Conservation (phyloP, 768 basidiomycete species). For the Russula compacta region DNA sequence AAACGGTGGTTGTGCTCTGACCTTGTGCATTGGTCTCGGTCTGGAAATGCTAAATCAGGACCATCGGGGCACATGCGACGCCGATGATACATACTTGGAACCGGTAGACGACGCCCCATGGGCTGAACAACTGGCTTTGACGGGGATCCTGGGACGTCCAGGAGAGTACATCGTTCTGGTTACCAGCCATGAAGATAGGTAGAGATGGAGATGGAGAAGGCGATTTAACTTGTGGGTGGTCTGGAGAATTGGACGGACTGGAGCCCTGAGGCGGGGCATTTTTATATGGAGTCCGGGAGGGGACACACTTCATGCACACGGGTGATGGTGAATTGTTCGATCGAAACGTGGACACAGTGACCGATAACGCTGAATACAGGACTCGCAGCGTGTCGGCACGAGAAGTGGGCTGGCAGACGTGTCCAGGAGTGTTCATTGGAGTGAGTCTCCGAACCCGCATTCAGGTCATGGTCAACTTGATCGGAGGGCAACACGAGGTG, state of each 20-base stretch:
- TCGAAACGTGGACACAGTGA: constrained; percentile 62
- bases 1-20: constrained; percentile 66
- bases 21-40: constrained; percentile 56
- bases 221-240: constrained; percentile 16
- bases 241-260: constrained; percentile 22
- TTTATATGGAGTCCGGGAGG: constrained; percentile 39
- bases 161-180: constrained; percentile 52
- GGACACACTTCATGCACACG: constrained; percentile 39
- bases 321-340: constrained; percentile 51
- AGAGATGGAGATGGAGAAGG: constrained; percentile 23
- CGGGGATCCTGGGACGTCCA: constrained; percentile 86
- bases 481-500: constrained; percentile 62
- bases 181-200: constrained; percentile 36
- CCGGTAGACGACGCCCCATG: constrained; percentile 73
- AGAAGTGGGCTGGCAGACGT: constrained; percentile 58
- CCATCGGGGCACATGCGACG: constrained; percentile 18
- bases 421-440: constrained; percentile 55
- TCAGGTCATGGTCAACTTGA: constrained; percentile 49
- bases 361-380: constrained; percentile 63
- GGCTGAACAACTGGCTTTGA: constrained; percentile 74
- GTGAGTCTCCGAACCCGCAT: constrained; percentile 51
- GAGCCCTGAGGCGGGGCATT: constrained; percentile 24
- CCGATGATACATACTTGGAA: constrained; percentile 49
- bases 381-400: constrained; percentile 59
- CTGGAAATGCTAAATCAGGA: constrained; percentile 34